Evolutionary conservation across 2,329 filamentous ascomycete species (phyloP).

Genomic region (Trichophyton mentagrophytes): DNA sequence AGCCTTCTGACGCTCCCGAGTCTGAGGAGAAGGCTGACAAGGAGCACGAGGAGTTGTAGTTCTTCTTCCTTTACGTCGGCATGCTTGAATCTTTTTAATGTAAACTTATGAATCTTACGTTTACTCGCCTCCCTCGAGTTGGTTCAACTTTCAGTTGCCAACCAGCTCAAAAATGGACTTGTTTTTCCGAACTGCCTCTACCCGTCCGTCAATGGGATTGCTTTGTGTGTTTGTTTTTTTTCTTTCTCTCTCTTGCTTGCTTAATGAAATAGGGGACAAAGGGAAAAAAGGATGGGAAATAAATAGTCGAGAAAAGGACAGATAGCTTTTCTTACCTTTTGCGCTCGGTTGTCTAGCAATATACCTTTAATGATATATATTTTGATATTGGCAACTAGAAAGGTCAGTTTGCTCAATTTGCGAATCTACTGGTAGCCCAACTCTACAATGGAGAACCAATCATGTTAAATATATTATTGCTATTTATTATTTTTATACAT

Average conservation of each 20-base stretch:
- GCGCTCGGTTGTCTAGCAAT: neutral
- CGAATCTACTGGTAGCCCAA: neutral
- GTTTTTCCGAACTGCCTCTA: too few species aligned
- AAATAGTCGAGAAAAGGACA: too few species aligned
- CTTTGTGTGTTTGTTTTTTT: neutral
- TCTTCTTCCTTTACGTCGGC: neutral
- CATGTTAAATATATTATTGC: neutral
- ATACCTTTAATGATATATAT: neutral
- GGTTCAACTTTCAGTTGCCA: neutral
- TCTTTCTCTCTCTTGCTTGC: neutral
- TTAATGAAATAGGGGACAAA: neutral
- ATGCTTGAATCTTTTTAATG: neutral
- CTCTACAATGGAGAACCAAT: neutral
- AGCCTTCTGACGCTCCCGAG: slow-evolving; percentile 15
- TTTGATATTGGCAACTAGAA: too few species aligned
- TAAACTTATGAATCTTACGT: neutral
- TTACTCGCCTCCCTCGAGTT: neutral
- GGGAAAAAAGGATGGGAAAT: neutral
- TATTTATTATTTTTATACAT: slow-evolving; percentile 2
- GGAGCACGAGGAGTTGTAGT: slow-evolving; percentile 31
- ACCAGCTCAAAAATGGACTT: neutral
- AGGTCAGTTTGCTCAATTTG: too few species aligned
- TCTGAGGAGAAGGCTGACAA: slow-evolving; percentile 12
- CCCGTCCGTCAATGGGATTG: too few species aligned
- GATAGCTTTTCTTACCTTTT: neutral